Evolutionary conservation across 1,139 yeast species (phyloP).

Genomic region (Suhomyces coccinellae): DNA sequence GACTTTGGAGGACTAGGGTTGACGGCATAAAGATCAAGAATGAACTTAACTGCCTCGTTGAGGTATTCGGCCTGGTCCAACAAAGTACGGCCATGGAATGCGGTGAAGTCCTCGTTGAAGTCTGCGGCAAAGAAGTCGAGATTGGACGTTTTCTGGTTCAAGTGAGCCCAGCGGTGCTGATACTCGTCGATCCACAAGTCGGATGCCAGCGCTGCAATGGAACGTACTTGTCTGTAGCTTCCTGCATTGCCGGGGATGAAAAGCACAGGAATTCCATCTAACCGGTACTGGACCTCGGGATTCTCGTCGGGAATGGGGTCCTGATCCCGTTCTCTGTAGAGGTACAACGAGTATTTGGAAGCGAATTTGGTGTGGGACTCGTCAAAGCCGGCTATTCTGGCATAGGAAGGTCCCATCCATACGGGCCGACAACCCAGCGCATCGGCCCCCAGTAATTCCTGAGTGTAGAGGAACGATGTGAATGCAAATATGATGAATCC

Average conservation of each 20-base stretch:
- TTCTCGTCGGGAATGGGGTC: constrained; percentile 56
- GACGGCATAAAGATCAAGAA: constrained; percentile 60
- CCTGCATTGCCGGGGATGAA: constrained; percentile 99
- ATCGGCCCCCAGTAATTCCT: constrained; percentile 33
- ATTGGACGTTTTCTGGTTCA: constrained; percentile 38
- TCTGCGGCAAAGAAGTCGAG: constrained; percentile 87
- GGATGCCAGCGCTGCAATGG: constrained; percentile 82
- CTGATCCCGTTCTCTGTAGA: constrained; percentile 74
- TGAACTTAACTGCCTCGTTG: constrained; percentile 82
- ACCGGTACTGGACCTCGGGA: constrained; percentile 27
- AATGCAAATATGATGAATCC: constrained; percentile 13
- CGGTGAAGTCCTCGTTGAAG: constrained; percentile 94
- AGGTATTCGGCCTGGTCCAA: constrained; percentile 91
- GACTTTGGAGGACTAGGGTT: constrained; percentile 54
- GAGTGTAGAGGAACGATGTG: constrained; percentile 22
- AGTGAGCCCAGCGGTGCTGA: constrained; percentile 14
- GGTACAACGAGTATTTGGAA: constrained; percentile 72
- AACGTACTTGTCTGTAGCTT: constrained; percentile 82
- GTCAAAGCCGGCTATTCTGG: constrained; percentile 71
- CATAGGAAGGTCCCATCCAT: constrained; percentile 77
- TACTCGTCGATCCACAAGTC: constrained; percentile 45
- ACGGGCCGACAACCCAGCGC: constrained; percentile 53
- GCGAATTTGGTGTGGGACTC: constrained; percentile 70
- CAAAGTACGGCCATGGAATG: constrained; percentile 92
- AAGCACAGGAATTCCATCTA: constrained; percentile 81